Evolutionary conservation across 106 monocot genomes (phyloP), one percentile per base, ranked within the genome.

Genomic region (Agapanthus africanus): DNA sequence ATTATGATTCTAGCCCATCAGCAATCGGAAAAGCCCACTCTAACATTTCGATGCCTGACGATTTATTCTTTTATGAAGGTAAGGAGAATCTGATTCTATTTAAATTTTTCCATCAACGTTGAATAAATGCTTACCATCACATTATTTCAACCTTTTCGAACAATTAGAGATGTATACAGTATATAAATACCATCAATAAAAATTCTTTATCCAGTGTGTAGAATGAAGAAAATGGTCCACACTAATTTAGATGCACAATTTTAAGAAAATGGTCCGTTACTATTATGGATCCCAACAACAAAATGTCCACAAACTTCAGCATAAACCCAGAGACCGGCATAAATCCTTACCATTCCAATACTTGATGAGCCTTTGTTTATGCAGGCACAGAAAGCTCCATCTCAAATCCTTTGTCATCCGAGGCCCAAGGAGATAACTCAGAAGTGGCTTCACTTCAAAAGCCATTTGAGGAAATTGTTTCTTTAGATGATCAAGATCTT

Each of bases 401-500:
- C 1, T 36, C 30, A 11, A 66, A 26, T 66, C 2, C n/a, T 66
- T 6, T 28, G 27, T 22, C 15, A 28, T 41, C 42, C 15, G 31
- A 40, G 26, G 2, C 9, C 27, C 23, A 66, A 66, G 40, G 25
- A 66, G 26, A 66, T 41, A 18, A 11, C 15, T 66, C 15, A 41
- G 42, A 30, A 66, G 66, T 66, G 66, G 66, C 42, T 66, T 44
- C 66, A 66, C 66, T 16, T 66, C 66, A 34, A 66, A 66, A 37
- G 28, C 26, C 27, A 66, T 44, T 44, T 30, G 42, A 44, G 14
- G 66, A 18, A 26, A 14, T 16, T 16, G 6, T 30, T 44, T 16
- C 21, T 6, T 22, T 44, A 27, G 42, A 42, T 41, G 42, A 42
- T 40, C 38, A 39, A 23, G 26, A 65, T 40, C 62, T 35, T 63